These are phyloP conservation scores for Didymella lethalis DNA, from an alignment of 2,329 filamentous ascomycete genomes.

Conservation along the genomic window DNA sequence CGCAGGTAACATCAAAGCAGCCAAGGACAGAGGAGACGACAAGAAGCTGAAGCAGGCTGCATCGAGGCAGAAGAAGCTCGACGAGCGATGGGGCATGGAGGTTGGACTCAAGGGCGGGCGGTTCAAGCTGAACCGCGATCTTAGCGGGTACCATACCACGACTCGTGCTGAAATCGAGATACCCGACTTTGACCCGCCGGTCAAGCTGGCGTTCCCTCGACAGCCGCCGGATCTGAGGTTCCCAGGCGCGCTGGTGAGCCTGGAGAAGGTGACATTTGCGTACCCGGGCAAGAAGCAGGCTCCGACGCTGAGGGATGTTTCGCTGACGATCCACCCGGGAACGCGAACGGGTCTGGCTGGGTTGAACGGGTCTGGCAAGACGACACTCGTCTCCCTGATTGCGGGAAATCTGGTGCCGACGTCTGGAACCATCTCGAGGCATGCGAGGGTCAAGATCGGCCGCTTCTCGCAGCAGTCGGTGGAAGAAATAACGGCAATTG, in stretches of 20 bases:
- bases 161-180: slow-evolving; percentile 75
- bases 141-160: slow-evolving; percentile 59
- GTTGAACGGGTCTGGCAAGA: slow-evolving; percentile 83
- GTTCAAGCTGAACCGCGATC: slow-evolving; percentile 83
- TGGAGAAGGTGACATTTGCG: slow-evolving; percentile 73
- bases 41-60: slow-evolving; percentile 89
- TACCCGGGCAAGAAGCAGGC: slow-evolving; percentile 61
- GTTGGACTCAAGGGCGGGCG: slow-evolving; percentile 74
- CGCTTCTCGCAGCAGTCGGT: slow-evolving; percentile 85
- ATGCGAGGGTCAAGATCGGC: slow-evolving; percentile 73
- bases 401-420: slow-evolving; percentile 59
- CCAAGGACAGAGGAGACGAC: slow-evolving; percentile 79
- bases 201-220: slow-evolving; percentile 66
- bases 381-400: slow-evolving; percentile 76
- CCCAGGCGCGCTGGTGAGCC: slow-evolving; percentile 74
- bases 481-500: slow-evolving; percentile 69
- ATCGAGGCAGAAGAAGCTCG: slow-evolving; percentile 82
- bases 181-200: slow-evolving; percentile 64
- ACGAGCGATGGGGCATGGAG: slow-evolving; percentile 80
- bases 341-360: slow-evolving; percentile 79
- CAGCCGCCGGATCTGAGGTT: slow-evolving; percentile 75
- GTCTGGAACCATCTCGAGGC: slow-evolving; percentile 68
- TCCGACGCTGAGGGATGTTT: slow-evolving; percentile 67
- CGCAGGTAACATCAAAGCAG: slow-evolving; percentile 74
- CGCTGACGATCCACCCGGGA: slow-evolving; percentile 74